These are phyloP conservation scores for Psophocarpus tetragonolobus DNA, from an alignment of 306 rosid species.

Conservation along the genomic window DNA sequence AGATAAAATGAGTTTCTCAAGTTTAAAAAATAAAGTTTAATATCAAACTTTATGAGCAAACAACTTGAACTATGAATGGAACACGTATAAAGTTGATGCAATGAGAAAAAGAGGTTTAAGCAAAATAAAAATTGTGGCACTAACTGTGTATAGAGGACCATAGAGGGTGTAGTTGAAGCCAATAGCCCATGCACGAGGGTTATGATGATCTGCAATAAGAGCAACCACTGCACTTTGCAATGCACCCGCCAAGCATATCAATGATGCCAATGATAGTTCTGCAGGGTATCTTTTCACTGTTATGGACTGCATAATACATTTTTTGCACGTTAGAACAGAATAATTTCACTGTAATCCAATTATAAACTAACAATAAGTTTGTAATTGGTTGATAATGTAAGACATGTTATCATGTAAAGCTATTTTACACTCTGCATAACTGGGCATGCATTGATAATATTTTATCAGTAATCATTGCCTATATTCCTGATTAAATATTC, in stretches of 20 bases:
- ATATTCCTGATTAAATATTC: no score
- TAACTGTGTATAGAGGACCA: slow-evolving; percentile 66
- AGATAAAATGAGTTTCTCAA: no score
- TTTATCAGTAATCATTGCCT: no score
- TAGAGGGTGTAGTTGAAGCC: slow-evolving; percentile 61
- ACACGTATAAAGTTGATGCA: not conserved
- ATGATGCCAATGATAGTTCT: slow-evolving; percentile 55
- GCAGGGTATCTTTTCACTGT: slow-evolving; percentile 67
- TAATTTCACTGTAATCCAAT: no score
- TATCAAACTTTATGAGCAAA: no score
- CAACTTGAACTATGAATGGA: no score
- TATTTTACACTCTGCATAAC: no score
- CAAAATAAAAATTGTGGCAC: not conserved
- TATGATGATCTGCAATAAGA: slow-evolving; percentile 47
- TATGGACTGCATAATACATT: slow-evolving; percentile 49
- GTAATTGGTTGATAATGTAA: no score
- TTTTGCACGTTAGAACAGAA: not conserved
- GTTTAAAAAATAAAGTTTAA: no score
- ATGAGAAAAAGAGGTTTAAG: not conserved
- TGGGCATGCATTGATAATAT: no score
- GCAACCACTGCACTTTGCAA: slow-evolving; percentile 60
- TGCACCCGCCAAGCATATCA: slow-evolving; percentile 66
- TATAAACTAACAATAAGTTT: no score
- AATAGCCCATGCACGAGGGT: slow-evolving; percentile 54
- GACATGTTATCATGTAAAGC: no score